A percentile compares a stretch with the other conserved stretches of the same genome.
phyloP scores from a whole-genome alignment of 2,329 filamentous ascomycete genomes.

The Claviceps spartinae region DNA sequence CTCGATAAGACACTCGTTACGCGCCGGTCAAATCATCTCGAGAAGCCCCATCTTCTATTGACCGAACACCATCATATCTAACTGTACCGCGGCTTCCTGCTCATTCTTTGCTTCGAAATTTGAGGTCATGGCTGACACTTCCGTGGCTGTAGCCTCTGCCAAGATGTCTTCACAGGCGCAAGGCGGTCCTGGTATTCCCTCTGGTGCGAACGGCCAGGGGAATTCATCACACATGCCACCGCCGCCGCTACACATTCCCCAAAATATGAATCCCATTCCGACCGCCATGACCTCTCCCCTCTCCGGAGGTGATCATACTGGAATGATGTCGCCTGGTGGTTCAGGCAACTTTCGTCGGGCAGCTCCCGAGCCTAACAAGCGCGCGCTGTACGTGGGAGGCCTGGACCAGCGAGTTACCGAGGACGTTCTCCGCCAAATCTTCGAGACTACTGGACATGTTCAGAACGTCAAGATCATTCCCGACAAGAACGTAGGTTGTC shows the following conservation, averaged over 20 bases:
- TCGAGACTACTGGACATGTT: constrained; percentile 96
- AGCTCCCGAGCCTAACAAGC: constrained; percentile 96
- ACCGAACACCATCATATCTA: constrained; percentile 1
- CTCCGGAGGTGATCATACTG: constrained; percentile 49
- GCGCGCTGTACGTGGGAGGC: constrained; percentile 89
- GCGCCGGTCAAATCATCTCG: neutral
- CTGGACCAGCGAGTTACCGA: constrained; percentile 91
- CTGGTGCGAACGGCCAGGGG: constrained; percentile 53
- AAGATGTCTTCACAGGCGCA: constrained; percentile 59
- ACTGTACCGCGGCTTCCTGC: neutral
- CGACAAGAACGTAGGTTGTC: constrained; percentile 90
- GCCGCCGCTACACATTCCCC: constrained; percentile 82
- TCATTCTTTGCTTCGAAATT: neutral
- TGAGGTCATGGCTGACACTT: constrained; percentile 61
- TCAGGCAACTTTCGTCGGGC: constrained; percentile 75
- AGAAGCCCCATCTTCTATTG: neutral
- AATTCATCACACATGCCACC: constrained; percentile 73
- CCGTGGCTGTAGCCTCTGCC: constrained; percentile 45
- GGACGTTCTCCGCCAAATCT: constrained; percentile 92
- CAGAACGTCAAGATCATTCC: constrained; percentile 99
- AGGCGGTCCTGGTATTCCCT: constrained; percentile 39
- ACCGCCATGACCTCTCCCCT: constrained; percentile 83
- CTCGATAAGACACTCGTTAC: neutral
- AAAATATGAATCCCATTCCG: constrained; percentile 91
- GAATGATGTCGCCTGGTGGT: constrained; percentile 74